These are phyloP conservation scores for Camelina neglecta DNA, from an alignment of 345 rosid species.

Conservation along the genomic window DNA sequence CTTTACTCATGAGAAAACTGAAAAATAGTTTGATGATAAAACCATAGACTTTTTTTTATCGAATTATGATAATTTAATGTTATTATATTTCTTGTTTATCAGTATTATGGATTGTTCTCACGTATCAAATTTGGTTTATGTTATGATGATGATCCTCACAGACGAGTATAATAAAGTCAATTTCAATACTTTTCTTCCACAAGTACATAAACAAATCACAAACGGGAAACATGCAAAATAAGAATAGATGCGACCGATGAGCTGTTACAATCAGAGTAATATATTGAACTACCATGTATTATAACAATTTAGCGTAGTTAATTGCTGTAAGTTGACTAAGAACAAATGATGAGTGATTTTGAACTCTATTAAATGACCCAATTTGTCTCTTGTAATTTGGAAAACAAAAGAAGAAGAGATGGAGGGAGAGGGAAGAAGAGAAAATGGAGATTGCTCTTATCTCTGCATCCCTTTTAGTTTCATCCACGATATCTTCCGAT, in stretches of 20 bases:
- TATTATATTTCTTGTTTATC: background rate
- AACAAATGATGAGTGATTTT: slow-evolving; percentile 16
- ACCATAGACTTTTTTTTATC: background rate
- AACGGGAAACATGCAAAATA: slow-evolving; percentile 32
- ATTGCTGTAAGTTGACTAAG: slow-evolving; percentile 36
- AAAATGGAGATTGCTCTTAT: slow-evolving; percentile 25
- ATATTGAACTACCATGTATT: background rate
- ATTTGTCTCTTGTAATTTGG: slow-evolving; percentile 6
- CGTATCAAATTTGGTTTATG: background rate
- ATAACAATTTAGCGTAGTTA: background rate
- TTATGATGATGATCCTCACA: background rate
- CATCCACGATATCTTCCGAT: slow-evolving; percentile 8
- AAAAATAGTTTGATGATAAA: background rate
- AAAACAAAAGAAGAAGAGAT: slow-evolving; percentile 31
- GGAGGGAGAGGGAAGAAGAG: slow-evolving; percentile 32
- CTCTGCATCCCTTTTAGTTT: slow-evolving; percentile 30
- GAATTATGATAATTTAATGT: background rate
- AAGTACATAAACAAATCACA: slow-evolving; percentile 2
- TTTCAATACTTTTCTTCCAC: background rate
- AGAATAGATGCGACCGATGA: slow-evolving; percentile 4
- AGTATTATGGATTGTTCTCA: background rate
- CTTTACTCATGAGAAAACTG: background rate
- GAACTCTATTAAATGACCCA: slow-evolving; percentile 24
- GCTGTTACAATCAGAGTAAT: slow-evolving; percentile 8
- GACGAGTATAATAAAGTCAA: background rate